These are phyloP conservation scores for Penicillium brasilianum DNA, from an alignment of 2,329 filamentous ascomycete species.

Conservation along the genomic window DNA sequence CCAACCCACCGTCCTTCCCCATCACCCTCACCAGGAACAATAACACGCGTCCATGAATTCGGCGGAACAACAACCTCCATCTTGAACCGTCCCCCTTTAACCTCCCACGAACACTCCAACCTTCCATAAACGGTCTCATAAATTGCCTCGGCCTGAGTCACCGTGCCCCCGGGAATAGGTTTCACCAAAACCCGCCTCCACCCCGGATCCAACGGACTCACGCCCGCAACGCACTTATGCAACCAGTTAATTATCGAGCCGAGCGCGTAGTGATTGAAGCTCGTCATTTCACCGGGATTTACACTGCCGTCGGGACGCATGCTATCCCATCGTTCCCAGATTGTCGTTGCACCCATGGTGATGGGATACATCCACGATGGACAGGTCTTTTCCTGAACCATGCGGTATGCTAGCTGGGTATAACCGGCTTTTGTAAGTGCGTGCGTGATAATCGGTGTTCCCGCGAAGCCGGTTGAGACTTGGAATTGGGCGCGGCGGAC, in stretches of 20 bases:
- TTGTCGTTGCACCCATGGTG: constrained; percentile 45
- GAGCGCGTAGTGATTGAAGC: constrained; percentile 51
- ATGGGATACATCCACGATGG: constrained; percentile 14
- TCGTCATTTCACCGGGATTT: constrained; percentile 51
- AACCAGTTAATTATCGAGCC: constrained; percentile 43
- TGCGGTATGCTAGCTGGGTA: constrained; percentile 42
- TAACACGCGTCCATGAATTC: constrained; percentile 26
- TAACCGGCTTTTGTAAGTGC: constrained; percentile 33
- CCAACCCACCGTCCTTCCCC: constrained; percentile 15
- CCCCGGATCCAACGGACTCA: constrained; percentile 36
- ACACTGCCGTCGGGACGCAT: constrained; percentile 45
- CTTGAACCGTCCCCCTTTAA: constrained; percentile 16
- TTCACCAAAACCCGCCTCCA: constrained; percentile 38
- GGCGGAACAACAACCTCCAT: constrained; percentile 29
- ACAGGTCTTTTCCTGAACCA: constrained; percentile 42
- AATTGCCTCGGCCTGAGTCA: constrained; percentile 36
- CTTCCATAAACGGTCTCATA: constrained; percentile 41
- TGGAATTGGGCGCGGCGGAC: constrained; percentile 37
- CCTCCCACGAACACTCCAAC: constrained; percentile 30
- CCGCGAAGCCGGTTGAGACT: constrained; percentile 45
- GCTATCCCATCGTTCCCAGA: constrained; percentile 53
- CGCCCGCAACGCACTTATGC: constrained; percentile 35
- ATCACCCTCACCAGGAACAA: constrained; percentile 21
- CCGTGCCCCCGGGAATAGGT: constrained; percentile 39
- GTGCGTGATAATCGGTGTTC: constrained; percentile 38